Evolutionary conservation across 1,139 yeast species (phyloP), one percentile per base, ranked within the genome.

Genomic region (Sugiyamaella neomexicana): DNA sequence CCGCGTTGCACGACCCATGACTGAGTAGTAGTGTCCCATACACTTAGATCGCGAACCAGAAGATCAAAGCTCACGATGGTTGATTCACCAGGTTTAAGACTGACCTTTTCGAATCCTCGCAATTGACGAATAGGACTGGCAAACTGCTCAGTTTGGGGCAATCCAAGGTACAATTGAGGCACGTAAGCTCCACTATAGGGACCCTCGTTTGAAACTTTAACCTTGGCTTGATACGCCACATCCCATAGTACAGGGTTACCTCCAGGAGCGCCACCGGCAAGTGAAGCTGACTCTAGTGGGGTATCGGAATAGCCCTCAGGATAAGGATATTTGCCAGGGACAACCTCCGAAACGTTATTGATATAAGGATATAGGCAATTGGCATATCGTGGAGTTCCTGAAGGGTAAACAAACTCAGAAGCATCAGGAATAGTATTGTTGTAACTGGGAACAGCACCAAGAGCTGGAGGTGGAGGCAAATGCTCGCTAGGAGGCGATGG

Each of bases 1-100:
- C 87, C 88, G 2, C 79, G 76, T 60, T 78, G 82, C 38, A 83
- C 76, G 23, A 80, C 72, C 88, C 88, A 83, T 55, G 81, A 80
- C 65, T 82, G 85, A 15, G 77, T 74, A 27, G 65, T 73, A 0
- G 79, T 71, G 65, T 82, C 86, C 87, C 87, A 83, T 29, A 78
- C 71, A 57, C 83, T 75, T 61, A 83, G 68, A 66, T 83, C 88
- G 56, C 85, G 73, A 61, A 80, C 77, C 58, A 75, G 67, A 17
- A 83, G 70, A 48, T 76, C 75, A 63, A 82, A 83, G 23, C 63
- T 65, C 8, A 80, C 72, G 16, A 65, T 65, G 2, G 70, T 69
- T 0, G 73, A 60, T 43, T 71, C 72, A 0, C 80, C 82, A 12
- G 80, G 73, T 12, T 71, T 74, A 39, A 82, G 64, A 52, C 71